These are phyloP conservation scores for Dorcoceras hygrometricum DNA, from an alignment of 257 asterid genomes.

Conservation along the genomic window DNA sequence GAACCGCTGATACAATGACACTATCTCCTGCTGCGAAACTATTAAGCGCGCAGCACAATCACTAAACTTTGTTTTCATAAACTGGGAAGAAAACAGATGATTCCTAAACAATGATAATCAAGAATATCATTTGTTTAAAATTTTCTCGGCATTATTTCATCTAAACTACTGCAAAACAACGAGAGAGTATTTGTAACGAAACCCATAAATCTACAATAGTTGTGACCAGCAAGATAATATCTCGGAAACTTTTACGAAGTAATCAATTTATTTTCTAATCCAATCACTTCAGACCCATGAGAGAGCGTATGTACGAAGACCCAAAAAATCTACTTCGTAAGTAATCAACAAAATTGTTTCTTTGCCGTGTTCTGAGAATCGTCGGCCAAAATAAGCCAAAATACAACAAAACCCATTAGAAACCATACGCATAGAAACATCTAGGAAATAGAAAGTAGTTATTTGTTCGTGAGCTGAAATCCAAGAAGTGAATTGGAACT, in stretches of 20 bases:
- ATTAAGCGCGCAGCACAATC: neutral
- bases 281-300: neutral
- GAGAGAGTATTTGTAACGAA: neutral
- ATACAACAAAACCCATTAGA: neutral
- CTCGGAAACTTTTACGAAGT: no score
- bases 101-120: neutral
- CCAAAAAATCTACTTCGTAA: neutral
- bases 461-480: no score
- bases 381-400: neutral
- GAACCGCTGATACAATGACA: constrained; percentile 51
- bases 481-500: neutral
- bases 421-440: no score
- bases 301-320: neutral
- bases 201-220: neutral
- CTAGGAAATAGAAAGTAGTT: no score
- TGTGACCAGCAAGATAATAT: neutral
- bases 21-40: constrained; percentile 67
- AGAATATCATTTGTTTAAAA: no score
- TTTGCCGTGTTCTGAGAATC: neutral
- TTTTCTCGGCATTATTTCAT: neutral
- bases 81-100: neutral
- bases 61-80: neutral
- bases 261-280: no score
- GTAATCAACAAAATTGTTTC: neutral
- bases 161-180: neutral